phyloP scores from a whole-genome alignment of 176 grass and related monocot genomes.

The Saccharum spontaneum region DNA sequence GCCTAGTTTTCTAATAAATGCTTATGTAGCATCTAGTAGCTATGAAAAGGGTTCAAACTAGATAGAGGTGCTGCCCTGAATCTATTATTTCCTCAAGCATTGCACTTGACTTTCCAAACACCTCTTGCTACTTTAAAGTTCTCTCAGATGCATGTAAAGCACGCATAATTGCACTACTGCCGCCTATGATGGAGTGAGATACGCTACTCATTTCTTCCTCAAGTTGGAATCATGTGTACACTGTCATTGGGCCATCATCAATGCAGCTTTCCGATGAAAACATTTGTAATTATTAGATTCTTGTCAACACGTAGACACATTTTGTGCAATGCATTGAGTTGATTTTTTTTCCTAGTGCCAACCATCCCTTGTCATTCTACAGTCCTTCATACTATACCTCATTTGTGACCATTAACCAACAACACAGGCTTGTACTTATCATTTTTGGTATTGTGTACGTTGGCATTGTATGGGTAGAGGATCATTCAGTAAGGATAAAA shows the following conservation, averaged over 20 bases:
- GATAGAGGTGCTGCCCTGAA: neutral
- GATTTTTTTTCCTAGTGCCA: neutral
- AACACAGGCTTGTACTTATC: neutral
- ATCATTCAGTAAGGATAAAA: neutral
- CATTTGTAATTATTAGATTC: neutral
- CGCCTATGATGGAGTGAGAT: conserved; percentile 30
- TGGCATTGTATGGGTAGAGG: neutral
- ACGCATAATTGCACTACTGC: conserved; percentile 32
- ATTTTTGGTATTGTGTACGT: neutral
- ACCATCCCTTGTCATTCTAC: neutral
- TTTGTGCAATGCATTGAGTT: neutral
- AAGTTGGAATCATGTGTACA: neutral
- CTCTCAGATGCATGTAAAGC: conserved; percentile 5
- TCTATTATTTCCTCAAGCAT: conserved; percentile 14
- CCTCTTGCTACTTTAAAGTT: conserved; percentile 8
- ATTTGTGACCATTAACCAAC: neutral
- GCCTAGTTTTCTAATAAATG: neutral
- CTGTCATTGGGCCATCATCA: conserved; percentile 37
- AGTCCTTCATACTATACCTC: neutral
- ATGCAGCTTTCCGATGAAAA: neutral
- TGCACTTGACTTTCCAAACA: conserved; percentile 4
- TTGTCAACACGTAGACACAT: neutral
- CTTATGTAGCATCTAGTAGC: neutral
- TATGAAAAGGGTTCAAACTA: neutral
- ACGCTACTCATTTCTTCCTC: conserved; percentile 44